Evolutionary conservation across 495 filamentous ascomycete genomes (phyloP).

Genomic region (Cenococcum geophilum): DNA sequence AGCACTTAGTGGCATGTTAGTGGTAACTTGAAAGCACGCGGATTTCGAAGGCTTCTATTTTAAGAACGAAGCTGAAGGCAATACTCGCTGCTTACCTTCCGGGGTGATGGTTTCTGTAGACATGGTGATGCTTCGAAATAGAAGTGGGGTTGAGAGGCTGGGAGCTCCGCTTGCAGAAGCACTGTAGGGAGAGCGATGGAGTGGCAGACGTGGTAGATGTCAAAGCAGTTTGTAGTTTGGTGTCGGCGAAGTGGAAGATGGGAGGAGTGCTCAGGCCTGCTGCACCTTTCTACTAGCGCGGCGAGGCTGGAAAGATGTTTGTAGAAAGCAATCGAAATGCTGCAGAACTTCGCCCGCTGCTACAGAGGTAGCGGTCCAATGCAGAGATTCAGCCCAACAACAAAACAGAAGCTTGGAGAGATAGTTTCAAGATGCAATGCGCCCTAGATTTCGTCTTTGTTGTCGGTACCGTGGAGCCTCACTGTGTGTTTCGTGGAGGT

Average conservation of each 20-base stretch:
- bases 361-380: background rate
- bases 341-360: constrained; percentile 8
- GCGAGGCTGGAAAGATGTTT: constrained; percentile 23
- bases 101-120: constrained; percentile 31
- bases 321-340: constrained; percentile 31
- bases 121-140: constrained; percentile 15
- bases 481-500: background rate
- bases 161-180: too few species aligned
- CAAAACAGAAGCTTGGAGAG: background rate
- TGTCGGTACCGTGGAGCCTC: background rate
- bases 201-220: background rate
- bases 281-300: constrained; percentile 18
- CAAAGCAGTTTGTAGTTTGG: background rate
- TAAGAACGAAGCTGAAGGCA: background rate
- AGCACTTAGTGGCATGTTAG: constrained; percentile 54
- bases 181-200: background rate
- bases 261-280: constrained; percentile 8
- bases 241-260: background rate
- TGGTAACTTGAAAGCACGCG: background rate
- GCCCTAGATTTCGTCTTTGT: background rate
- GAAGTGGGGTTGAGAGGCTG: background rate
- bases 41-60: background rate
- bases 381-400: background rate
- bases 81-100: constrained; percentile 36
- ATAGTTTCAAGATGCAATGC: background rate